These are phyloP conservation scores for Arthroderma sp. DNA, from an alignment of 2,329 filamentous ascomycete species.

Conservation along the genomic window DNA sequence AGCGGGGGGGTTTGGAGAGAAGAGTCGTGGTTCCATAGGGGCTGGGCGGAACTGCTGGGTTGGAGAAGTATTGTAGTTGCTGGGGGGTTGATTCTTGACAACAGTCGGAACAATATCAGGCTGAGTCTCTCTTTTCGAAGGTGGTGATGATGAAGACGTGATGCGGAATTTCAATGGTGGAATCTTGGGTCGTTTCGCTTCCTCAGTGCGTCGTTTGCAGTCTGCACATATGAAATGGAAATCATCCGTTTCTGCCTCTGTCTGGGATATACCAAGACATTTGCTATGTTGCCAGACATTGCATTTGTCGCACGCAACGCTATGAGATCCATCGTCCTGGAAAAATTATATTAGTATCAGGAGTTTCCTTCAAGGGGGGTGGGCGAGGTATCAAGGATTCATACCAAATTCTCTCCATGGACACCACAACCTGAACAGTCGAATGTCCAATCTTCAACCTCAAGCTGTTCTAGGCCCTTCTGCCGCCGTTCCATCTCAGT, in stretches of 20 bases:
- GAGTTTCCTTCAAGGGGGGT: no score
- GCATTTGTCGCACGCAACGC: slow-evolving; percentile 85
- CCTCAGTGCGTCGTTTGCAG: slow-evolving; percentile 59
- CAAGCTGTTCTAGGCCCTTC: slow-evolving; percentile 61
- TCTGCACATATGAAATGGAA: slow-evolving; percentile 77
- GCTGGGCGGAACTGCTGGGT: neutral
- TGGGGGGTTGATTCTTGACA: neutral
- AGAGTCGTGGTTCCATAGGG: neutral
- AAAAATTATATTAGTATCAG: neutral
- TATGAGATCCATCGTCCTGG: slow-evolving; percentile 81
- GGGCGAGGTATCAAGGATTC: slow-evolving; percentile 16
- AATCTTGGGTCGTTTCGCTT: slow-evolving; percentile 49
- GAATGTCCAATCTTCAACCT: slow-evolving; percentile 78
- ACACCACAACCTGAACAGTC: slow-evolving; percentile 81
- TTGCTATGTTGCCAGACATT: slow-evolving; percentile 96
- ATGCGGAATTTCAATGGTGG: slow-evolving; percentile 49
- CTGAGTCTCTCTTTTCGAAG: slow-evolving; percentile 15
- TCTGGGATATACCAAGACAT: slow-evolving; percentile 68
- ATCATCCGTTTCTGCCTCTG: slow-evolving; percentile 68
- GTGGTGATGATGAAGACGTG: slow-evolving; percentile 39
- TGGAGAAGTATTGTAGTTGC: neutral
- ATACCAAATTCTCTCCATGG: slow-evolving; percentile 64
- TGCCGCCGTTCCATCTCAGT: slow-evolving; percentile 70
- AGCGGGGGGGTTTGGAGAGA: neutral
- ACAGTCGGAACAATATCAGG: neutral